Evolutionary conservation across 257 asterid genomes (phyloP).

Genomic region (Salvia rosmarinus): DNA sequence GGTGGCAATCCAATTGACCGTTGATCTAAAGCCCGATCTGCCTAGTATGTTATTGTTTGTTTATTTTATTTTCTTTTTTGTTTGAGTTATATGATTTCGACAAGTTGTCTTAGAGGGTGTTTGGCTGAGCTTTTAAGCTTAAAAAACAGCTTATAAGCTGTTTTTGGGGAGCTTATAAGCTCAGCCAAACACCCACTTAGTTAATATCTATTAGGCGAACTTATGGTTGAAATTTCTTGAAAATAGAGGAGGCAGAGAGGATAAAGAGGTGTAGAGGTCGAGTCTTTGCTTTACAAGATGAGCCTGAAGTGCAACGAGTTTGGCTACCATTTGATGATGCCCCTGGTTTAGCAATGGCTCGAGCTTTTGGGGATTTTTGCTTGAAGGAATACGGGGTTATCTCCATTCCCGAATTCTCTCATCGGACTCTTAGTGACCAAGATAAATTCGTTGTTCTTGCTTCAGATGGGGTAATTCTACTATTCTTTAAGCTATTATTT

Average conservation of each 20-base stretch:
- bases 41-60: slow-evolving; percentile 61
- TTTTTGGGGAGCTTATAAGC: too few relatives aligned
- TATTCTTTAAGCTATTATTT: slow-evolving; percentile 16
- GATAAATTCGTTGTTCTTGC: slow-evolving; percentile 94
- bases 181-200: too few relatives aligned
- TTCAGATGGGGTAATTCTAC: slow-evolving; percentile 91
- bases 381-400: slow-evolving; percentile 97
- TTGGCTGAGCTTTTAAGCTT: too few relatives aligned
- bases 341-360: slow-evolving; percentile 98
- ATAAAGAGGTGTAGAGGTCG: slow-evolving; percentile 93
- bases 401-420: slow-evolving; percentile 93
- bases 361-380: slow-evolving; percentile 99
- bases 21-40: slow-evolving; percentile 93
- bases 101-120: too few relatives aligned
- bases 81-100: neutral
- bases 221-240: slow-evolving; percentile 12
- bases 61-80: neutral
- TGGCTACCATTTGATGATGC: slow-evolving; percentile 99
- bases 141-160: too few relatives aligned
- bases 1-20: slow-evolving; percentile 89
- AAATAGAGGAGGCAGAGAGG: slow-evolving; percentile 94
- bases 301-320: slow-evolving; percentile 96
- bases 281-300: slow-evolving; percentile 96
- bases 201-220: neutral
- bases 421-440: slow-evolving; percentile 62